Base-by-base conservation (phyloP, 441 rosid species). In the Brassica hybrid region DNA sequence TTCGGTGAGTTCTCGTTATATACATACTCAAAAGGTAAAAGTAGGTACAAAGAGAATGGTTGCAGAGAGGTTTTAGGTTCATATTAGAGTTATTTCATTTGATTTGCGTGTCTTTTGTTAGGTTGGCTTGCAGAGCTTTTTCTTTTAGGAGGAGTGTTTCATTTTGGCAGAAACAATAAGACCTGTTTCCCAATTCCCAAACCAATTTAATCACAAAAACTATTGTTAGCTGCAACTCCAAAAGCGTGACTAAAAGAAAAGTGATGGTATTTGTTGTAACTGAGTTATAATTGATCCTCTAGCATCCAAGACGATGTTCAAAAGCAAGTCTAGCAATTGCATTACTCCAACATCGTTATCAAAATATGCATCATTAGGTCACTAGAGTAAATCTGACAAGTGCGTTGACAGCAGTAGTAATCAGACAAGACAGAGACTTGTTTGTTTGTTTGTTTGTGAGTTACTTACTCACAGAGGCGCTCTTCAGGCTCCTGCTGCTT, bases 401-500 rank as follows among this genome's bases (percentile, higher is more conserved):
- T 13, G 34, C 62, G 14, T 19, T 56, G n/a, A n/a, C 13, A 18
- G 58, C 10, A 34, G 41, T n/a, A n/a, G n/a, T n/a, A n/a, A 48
- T 48, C 56, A 48, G 56, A 48, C 17, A 34, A 48, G 10, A 6
- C 41, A n/a, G n/a, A n/a, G n/a, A n/a, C n/a, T n/a, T n/a, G n/a
- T n/a, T n/a, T n/a, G n/a, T n/a, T 25, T 25, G 27, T 25, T 25
- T 25, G 27, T 25, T 30, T 30, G 34, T 2, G 19, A 48, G 36
- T 43, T 77, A 71, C n/a, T n/a, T n/a, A 94, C 34, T 83, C 80
- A 9, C 75, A 69, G 52, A 76, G 80, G 54, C 73, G 82, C 27
- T 74, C 86, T 14, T 74, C 75, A 3, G 63, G 57, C 19, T 58
- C n/a, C 61, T 62, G 57, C 57, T 64, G 86, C 82, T 1, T 81